These are phyloP conservation scores for Vickermania spadyakhi DNA, from an alignment of 208 protist genomes.

Conservation along the genomic window DNA sequence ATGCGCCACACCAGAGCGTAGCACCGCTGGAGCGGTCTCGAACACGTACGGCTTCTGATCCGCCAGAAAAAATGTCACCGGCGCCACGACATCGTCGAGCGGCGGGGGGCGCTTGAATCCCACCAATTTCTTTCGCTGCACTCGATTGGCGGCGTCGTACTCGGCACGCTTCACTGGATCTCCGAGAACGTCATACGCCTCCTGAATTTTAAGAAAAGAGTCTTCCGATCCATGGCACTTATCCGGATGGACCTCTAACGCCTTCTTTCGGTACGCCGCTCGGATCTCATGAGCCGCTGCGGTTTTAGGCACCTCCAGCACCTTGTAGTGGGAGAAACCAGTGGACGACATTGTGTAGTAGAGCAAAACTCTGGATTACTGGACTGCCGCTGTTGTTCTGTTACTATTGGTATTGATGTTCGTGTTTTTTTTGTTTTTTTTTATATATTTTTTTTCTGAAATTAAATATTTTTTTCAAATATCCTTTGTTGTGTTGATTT, in stretches of 20 bases:
- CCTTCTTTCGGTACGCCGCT: slow-evolving; percentile 71
- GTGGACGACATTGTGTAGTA: too few species aligned
- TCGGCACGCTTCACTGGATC: slow-evolving; percentile 80
- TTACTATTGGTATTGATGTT: too few species aligned
- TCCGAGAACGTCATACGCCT: slow-evolving; percentile 95
- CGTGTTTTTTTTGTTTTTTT: too few species aligned
- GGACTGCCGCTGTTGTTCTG: too few species aligned
- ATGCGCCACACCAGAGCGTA: slow-evolving; percentile 57
- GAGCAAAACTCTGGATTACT: too few species aligned
- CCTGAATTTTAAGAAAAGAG: slow-evolving; percentile 76
- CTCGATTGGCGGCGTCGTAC: slow-evolving; percentile 85
- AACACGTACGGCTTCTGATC: slow-evolving; percentile 71
- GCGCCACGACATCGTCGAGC: slow-evolving; percentile 18
- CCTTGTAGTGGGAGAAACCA: slow-evolving; percentile 48
- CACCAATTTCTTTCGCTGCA: slow-evolving; percentile 22
- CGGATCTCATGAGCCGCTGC: slow-evolving; percentile 78
- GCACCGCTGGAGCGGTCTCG: slow-evolving; percentile 42
- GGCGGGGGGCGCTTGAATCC: slow-evolving; percentile 51
- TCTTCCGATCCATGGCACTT: slow-evolving; percentile 57
- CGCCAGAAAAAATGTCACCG: slow-evolving; percentile 44
- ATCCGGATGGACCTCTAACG: slow-evolving; percentile 77
- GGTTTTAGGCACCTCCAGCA: slow-evolving; percentile 42
- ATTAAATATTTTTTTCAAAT: too few species aligned
- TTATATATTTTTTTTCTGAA: too few species aligned
- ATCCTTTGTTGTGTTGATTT: too few species aligned